A percentile compares a stretch with the other conserved stretches of the same genome.
Conservation (phyloP, 1,284 basidiomycete species). For the Ganoderma leucocontextum region DNA sequence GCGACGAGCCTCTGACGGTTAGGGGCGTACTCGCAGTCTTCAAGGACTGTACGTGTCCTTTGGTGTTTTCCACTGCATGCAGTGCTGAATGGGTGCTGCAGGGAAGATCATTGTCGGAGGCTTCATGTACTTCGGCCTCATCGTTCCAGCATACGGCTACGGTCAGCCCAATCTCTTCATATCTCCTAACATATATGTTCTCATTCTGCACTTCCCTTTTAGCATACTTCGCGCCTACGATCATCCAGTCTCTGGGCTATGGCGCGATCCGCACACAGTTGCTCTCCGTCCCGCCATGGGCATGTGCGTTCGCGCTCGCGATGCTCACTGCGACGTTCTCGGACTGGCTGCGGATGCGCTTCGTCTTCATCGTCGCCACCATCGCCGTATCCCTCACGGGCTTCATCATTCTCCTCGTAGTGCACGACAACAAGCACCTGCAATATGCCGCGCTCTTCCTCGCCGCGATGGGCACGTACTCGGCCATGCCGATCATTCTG, state of each 20-base stretch:
- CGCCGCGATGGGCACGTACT: slow-evolving; percentile 41
- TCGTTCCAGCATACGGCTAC: slow-evolving; percentile 43
- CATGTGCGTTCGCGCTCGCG: slow-evolving; percentile 43
- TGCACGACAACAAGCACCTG: slow-evolving; percentile 39
- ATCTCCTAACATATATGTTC: background rate
- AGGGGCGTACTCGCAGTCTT: slow-evolving; percentile 35
- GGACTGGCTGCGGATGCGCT: slow-evolving; percentile 39
- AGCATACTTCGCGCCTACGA: slow-evolving; percentile 46
- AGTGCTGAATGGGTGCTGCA: slow-evolving; percentile 11
- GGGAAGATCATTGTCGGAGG: slow-evolving; percentile 43
- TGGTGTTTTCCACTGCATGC: background rate
- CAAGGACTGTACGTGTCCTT: slow-evolving; percentile 38
- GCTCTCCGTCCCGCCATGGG: slow-evolving; percentile 60
- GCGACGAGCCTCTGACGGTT: slow-evolving; percentile 35
- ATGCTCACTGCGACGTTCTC: slow-evolving; percentile 41
- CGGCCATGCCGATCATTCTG: slow-evolving; percentile 42
- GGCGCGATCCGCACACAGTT: slow-evolving; percentile 55
- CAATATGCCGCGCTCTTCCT: slow-evolving; percentile 46
- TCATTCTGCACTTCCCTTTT: background rate
- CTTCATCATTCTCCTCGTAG: slow-evolving; percentile 40
- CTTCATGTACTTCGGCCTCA: slow-evolving; percentile 45
- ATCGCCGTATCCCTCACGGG: slow-evolving; percentile 38
- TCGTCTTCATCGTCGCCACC: slow-evolving; percentile 39
- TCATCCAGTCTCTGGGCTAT: slow-evolving; percentile 52
- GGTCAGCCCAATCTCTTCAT: slow-evolving; percentile 28